Base-by-base conservation (phyloP, 2,329 filamentous ascomycete species). In the Blumeria graminis region DNA sequence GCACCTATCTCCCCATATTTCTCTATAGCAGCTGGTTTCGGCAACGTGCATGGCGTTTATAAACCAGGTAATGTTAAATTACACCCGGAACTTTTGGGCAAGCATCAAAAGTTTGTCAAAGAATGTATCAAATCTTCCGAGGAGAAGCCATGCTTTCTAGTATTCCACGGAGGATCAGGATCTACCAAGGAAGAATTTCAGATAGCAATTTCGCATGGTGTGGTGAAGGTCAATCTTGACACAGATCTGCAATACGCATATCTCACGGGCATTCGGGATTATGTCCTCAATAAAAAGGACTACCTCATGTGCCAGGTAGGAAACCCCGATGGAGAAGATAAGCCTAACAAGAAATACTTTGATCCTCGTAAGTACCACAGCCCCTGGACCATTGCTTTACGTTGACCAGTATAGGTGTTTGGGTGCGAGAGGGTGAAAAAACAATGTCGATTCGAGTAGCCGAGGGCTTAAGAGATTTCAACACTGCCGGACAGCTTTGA, bases 191-290 rank as follows among this genome's bases (percentile, higher is more conserved):
- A 86, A 65, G 92, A 98, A 75, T 98, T 85, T 78, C 76, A 75
- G 61, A 80, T 87, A 65, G 90, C 89, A 68, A 95, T 95, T 71
- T 74, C 75, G 69, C 84, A 90, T 72, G 92, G 92, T 76, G 90
- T 98, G 65, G 84, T 95, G 75, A 98, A 98, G 83, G 92, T 98
- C 74, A 98, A 98, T 77, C 77, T 98, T 66, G 92, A 98, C 74
- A 98, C 92, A 55, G 92, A 98, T 69, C 79, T 96, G 73, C 90
- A 96, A 77, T 94, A 81, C 71, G 89, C 90, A 58, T 98, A 96
- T 78, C 78, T 92, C 63, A 74, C 74, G 60, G 92, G 92, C 73
- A 84, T 96, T 74, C 86, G 92, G 62, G 90, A 98, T 75, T 98
- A 88, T 76, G 77, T 96, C 69, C 71, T 87, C 67, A 84, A 80